Evolutionary conservation across 805 yeast genomes (phyloP).

Genomic region (Wickerhamomyces silvicola): DNA sequence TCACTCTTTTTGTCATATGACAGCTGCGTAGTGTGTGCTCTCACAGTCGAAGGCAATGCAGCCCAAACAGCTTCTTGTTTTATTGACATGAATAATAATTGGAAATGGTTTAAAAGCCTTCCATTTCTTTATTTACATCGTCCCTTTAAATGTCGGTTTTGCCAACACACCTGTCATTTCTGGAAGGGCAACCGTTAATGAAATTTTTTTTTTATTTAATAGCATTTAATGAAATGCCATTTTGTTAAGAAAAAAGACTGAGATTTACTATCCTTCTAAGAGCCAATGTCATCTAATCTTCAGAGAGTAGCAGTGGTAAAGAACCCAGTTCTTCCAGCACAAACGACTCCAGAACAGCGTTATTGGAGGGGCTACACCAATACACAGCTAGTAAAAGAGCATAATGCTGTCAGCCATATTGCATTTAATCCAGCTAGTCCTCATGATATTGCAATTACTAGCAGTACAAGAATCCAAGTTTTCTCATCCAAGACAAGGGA

Average conservation of each 20-base stretch:
- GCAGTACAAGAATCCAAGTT: slow-evolving; percentile 86
- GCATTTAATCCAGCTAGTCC: slow-evolving; percentile 82
- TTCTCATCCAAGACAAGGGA: slow-evolving; percentile 93
- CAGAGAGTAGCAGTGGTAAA: slow-evolving; percentile 60
- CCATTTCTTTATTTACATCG: too few relatives aligned
- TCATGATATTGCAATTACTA: slow-evolving; percentile 88
- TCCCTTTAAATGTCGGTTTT: too few relatives aligned
- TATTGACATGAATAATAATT: too few relatives aligned
- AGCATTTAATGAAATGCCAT: too few relatives aligned
- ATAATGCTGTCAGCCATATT: slow-evolving; percentile 83
- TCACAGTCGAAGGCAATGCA: slow-evolving; percentile 73
- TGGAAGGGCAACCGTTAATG: too few relatives aligned
- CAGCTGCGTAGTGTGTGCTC: slow-evolving; percentile 65
- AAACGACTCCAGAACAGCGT: slow-evolving; percentile 86
- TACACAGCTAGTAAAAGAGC: slow-evolving; percentile 89
- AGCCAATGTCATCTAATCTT: slow-evolving; percentile 63
- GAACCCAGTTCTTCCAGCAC: slow-evolving; percentile 73
- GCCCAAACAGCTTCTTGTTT: slow-evolving; percentile 40
- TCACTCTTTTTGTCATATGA: slow-evolving; percentile 67
- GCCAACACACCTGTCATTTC: too few relatives aligned
- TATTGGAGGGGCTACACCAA: slow-evolving; percentile 86
- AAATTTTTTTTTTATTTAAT: too few relatives aligned
- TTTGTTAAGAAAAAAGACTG: too few relatives aligned
- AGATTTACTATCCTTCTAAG: too few relatives aligned
- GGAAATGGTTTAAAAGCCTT: too few relatives aligned